phyloP scores from a whole-genome alignment of 2,329 filamentous ascomycete genomes.

The Monosporascus sp. region DNA sequence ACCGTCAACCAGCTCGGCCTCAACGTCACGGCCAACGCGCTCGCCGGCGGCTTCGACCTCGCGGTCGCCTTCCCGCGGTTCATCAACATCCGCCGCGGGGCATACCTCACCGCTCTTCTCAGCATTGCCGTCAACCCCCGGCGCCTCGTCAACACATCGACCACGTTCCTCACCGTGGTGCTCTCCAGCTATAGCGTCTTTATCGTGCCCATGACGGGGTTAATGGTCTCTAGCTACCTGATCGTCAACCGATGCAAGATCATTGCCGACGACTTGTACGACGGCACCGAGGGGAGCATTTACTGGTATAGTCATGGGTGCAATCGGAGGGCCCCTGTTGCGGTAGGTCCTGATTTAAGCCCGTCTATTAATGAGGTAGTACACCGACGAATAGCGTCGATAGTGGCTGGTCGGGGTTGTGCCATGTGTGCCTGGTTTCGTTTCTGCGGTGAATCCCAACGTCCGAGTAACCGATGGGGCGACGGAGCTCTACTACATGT shows the following conservation, averaged over 20 bases:
- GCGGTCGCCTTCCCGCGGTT: constrained; percentile 10
- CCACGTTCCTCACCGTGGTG: constrained; percentile 15
- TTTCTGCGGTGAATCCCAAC: too few species aligned
- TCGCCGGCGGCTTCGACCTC: constrained; percentile 15
- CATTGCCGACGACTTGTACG: constrained; percentile 15
- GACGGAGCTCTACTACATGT: too few species aligned
- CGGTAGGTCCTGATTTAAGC: not conserved
- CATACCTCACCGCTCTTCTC: constrained; percentile 10
- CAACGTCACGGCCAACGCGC: constrained; percentile 12
- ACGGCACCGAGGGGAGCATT: constrained; percentile 9
- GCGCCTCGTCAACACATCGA: constrained; percentile 12
- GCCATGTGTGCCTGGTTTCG: too few species aligned
- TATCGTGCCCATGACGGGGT: constrained; percentile 11
- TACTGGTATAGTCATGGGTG: constrained; percentile 14
- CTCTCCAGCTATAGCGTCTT: constrained; percentile 17
- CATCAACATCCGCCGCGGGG: constrained; percentile 8
- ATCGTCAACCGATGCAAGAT: constrained; percentile 11
- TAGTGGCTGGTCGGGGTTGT: too few species aligned
- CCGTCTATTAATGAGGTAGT: too few species aligned
- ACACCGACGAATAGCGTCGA: too few species aligned
- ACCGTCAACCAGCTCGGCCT: constrained; percentile 9
- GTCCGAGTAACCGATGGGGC: too few species aligned
- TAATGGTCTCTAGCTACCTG: constrained; percentile 16
- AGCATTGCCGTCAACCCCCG: constrained; percentile 11
- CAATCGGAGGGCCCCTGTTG: constrained; percentile 12